Conservation (phyloP, 169 alveolate genomes). For the Babesia sp. region DNA sequence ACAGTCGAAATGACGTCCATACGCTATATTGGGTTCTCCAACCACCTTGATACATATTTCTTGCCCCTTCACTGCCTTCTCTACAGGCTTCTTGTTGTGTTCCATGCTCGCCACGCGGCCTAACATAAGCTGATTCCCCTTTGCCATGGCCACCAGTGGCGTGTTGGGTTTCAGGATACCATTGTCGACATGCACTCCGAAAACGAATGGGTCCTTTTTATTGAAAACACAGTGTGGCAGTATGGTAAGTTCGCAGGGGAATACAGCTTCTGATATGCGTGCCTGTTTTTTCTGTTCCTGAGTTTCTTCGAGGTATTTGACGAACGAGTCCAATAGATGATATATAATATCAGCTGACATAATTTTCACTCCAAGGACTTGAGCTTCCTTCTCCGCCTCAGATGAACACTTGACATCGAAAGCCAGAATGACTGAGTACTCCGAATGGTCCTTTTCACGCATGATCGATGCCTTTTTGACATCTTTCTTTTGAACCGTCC, state of each 20-base stretch:
- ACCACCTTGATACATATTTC: slow-evolving; percentile 86
- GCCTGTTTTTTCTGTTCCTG: slow-evolving; percentile 87
- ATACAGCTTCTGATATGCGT: slow-evolving; percentile 85
- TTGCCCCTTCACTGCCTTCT: slow-evolving; percentile 89
- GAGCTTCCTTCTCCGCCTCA: slow-evolving; percentile 97
- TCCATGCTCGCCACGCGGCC: slow-evolving; percentile 96
- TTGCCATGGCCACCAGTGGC: slow-evolving; percentile 91
- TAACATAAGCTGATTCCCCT: slow-evolving; percentile 83
- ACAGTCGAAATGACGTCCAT: slow-evolving; percentile 95
- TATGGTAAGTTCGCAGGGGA: slow-evolving; percentile 94
- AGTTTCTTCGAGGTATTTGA: slow-evolving; percentile 88
- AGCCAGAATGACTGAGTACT: slow-evolving; percentile 95
- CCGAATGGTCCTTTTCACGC: slow-evolving; percentile 92
- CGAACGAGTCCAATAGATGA: slow-evolving; percentile 96
- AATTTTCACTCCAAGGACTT: slow-evolving; percentile 91
- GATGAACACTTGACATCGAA: slow-evolving; percentile 96
- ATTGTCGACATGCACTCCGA: slow-evolving; percentile 93
- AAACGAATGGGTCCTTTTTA: slow-evolving; percentile 94
- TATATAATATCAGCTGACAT: slow-evolving; percentile 98
- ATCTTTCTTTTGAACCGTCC: slow-evolving; percentile 98
- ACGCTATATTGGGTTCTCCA: slow-evolving; percentile 88
- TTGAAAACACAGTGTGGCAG: slow-evolving; percentile 92
- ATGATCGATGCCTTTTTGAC: slow-evolving; percentile 93
- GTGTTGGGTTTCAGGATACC: slow-evolving; percentile 94
- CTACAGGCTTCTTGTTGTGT: slow-evolving; percentile 89